phyloP scores from a whole-genome alignment of 129 eudicot genomes.

The Calendula officinalis region DNA sequence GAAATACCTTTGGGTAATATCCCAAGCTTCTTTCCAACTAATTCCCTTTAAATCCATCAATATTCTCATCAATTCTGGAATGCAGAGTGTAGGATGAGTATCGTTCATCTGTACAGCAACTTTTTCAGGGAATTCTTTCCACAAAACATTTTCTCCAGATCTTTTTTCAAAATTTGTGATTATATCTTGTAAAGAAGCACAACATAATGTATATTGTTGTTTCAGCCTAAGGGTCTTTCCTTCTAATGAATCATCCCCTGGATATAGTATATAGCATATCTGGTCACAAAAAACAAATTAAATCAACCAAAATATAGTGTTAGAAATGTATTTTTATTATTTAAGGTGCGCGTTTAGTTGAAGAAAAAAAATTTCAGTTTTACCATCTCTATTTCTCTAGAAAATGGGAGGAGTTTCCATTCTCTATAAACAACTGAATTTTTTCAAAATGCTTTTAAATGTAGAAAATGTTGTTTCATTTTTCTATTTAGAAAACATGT shows the following conservation, averaged over 20 bases:
- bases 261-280: conserved; percentile 82
- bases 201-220: conserved; percentile 94
- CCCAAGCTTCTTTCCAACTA: conserved; percentile 91
- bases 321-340: no score
- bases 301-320: no score
- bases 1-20: conserved; percentile 74
- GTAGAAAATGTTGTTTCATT: no score
- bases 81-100: conserved; percentile 96
- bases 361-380: no score
- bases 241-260: conserved; percentile 89
- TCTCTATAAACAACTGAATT: no score
- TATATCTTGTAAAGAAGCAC: conserved; percentile 95
- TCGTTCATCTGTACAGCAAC: conserved; percentile 99
- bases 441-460: no score
- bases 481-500: no score
- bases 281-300: conserved; percentile 30
- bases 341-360: no score
- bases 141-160: conserved; percentile 51
- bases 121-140: conserved; percentile 85
- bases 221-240: conserved; percentile 86
- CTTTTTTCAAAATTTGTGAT: conserved; percentile 81
- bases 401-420: no score
- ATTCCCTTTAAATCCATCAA: conserved; percentile 86
- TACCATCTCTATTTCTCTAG: no score
- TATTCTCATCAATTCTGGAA: conserved; percentile 91